Percentiles rank a stretch among this genome's conserved stretches.
Conservation (phyloP, 306 rosid species). For the Quillaja saponaria region DNA sequence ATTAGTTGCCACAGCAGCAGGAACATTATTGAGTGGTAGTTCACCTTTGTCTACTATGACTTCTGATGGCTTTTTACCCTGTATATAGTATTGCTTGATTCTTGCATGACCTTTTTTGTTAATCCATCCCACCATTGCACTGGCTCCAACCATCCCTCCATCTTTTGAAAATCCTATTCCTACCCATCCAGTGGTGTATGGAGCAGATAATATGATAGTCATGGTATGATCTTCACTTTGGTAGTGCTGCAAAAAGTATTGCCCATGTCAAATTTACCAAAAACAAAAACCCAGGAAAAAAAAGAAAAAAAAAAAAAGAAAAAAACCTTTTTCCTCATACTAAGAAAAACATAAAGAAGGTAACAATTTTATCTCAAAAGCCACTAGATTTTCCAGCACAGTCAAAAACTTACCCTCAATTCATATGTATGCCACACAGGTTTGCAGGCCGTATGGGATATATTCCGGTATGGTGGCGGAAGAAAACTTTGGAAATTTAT, state of each 20-base stretch:
- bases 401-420: constrained; percentile 63
- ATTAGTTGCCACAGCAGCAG: constrained; percentile 78
- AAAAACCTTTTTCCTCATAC: too few relatives aligned
- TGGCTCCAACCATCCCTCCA: constrained; percentile 92
- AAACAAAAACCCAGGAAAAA: too few relatives aligned
- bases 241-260: constrained; percentile 59
- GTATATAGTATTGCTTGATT: constrained; percentile 78
- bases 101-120: constrained; percentile 81
- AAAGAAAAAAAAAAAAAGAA: too few relatives aligned
- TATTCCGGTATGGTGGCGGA: constrained; percentile 80
- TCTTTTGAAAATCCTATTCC: constrained; percentile 89
- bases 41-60: constrained; percentile 85
- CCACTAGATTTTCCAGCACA: constrained; percentile 8
- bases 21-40: constrained; percentile 80
- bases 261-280: neutral
- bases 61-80: constrained; percentile 62
- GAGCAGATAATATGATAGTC: constrained; percentile 78
- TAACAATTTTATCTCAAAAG: neutral
- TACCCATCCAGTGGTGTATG: constrained; percentile 94
- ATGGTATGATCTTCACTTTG: constrained; percentile 58
- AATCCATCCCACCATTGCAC: constrained; percentile 96
- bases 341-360: too few relatives aligned
- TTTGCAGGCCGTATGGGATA: constrained; percentile 61
- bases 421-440: constrained; percentile 89
- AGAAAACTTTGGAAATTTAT: constrained; percentile 69